Conservation (phyloP, 23 red algal genomes). For the Gracilariopsis chorda region DNA sequence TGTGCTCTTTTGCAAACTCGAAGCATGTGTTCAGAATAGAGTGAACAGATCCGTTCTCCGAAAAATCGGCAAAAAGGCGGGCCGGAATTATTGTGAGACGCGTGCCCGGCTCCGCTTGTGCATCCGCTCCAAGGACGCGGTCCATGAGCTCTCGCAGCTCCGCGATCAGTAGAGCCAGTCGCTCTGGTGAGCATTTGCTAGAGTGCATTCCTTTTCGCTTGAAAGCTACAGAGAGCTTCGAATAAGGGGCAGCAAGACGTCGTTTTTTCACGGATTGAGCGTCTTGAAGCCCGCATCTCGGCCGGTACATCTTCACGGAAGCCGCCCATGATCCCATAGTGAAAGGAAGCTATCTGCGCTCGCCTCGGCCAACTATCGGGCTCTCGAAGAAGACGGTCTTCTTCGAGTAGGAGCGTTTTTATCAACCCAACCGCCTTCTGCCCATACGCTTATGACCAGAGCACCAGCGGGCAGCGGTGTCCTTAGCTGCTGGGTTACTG, state of each 20-base stretch:
- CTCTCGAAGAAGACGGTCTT: too few species aligned
- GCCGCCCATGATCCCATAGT: slow-evolving; percentile 5
- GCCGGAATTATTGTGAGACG: slow-evolving; percentile 36
- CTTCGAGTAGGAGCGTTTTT: too few species aligned
- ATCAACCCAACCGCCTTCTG: too few species aligned
- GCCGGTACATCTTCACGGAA: not conserved
- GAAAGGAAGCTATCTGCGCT: too few species aligned
- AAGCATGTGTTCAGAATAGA: slow-evolving; percentile 38
- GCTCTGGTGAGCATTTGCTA: slow-evolving; percentile 15
- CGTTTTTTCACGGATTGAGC: not conserved
- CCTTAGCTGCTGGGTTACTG: too few species aligned
- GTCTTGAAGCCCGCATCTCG: slow-evolving; percentile 13
- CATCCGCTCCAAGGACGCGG: slow-evolving; percentile 9
- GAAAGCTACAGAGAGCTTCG: slow-evolving; percentile 24
- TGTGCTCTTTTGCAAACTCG: not conserved
- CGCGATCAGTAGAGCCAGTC: slow-evolving; percentile 8
- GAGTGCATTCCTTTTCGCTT: not conserved
- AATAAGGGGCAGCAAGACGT: not conserved
- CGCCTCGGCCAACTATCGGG: too few species aligned
- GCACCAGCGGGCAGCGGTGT: too few species aligned
- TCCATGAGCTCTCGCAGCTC: slow-evolving; percentile 44
- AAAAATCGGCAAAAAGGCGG: slow-evolving; percentile 52
- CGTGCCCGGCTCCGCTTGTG: not conserved
- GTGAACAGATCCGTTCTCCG: slow-evolving; percentile 26
- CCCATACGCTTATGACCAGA: too few species aligned